Percentiles rank a stretch among this genome's conserved stretches.
Evolutionary conservation across 441 rosid genomes (phyloP).

Genomic region (Bocquillonia castaneifolia): DNA sequence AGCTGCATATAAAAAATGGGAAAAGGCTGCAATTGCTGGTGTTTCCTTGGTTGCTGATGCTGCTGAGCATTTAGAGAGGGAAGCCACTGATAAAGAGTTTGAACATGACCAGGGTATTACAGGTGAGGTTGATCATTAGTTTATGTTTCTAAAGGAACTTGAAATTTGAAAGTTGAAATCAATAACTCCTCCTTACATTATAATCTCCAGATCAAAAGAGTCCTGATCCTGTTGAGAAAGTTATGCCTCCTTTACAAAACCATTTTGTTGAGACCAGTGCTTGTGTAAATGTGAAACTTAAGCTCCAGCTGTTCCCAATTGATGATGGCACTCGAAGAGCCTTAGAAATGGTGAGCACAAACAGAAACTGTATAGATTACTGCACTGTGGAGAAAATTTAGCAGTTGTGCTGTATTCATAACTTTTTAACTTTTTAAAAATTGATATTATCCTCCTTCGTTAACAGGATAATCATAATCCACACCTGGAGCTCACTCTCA

Average conservation of each 20-base stretch:
- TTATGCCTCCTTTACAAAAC: slow-evolving; percentile 40
- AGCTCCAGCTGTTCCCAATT: slow-evolving; percentile 92
- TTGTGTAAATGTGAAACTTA: slow-evolving; percentile 56
- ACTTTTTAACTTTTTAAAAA: slow-evolving; percentile 11
- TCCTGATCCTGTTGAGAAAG: slow-evolving; percentile 42
- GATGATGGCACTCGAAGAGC: slow-evolving; percentile 80
- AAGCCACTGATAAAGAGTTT: slow-evolving; percentile 45
- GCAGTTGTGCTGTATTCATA: slow-evolving; percentile 14
- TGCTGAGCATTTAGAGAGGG: slow-evolving; percentile 90
- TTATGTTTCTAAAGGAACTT: slow-evolving; percentile 21
- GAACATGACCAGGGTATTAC: slow-evolving; percentile 41
- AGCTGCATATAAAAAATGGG: slow-evolving; percentile 88
- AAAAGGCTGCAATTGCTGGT: slow-evolving; percentile 96
- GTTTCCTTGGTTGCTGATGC: slow-evolving; percentile 99
- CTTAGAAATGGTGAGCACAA: slow-evolving; percentile 76
- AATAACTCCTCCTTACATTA: slow-evolving; percentile 22
- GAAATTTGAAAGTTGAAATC: slow-evolving; percentile 20
- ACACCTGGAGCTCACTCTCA: slow-evolving; percentile 89
- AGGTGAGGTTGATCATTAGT: slow-evolving; percentile 28
- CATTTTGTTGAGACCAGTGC: slow-evolving; percentile 45
- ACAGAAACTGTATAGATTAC: slow-evolving; percentile 20
- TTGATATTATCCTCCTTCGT: slow-evolving; percentile 28
- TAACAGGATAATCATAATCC: slow-evolving; percentile 90
- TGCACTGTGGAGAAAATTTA: slow-evolving; percentile 21
- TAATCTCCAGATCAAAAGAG: slow-evolving; percentile 38